These are phyloP conservation scores for Microcyclospora pomicola DNA, from an alignment of 2,329 filamentous ascomycete genomes.

Conservation along the genomic window DNA sequence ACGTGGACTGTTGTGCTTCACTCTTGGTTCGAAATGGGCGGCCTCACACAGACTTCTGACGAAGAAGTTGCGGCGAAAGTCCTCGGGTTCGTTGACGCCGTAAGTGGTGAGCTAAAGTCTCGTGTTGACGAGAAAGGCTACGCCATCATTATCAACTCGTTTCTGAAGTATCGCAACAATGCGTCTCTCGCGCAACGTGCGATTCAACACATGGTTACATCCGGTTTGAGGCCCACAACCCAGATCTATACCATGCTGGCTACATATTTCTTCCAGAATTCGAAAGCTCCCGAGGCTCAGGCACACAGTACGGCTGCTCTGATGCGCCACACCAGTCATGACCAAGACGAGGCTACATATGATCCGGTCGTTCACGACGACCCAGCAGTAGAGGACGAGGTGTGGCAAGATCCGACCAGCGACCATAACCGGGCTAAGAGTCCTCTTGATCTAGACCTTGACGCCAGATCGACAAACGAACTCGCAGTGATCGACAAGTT, in stretches of 20 bases:
- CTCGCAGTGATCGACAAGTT: too few species aligned
- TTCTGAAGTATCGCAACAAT: conserved; percentile 39
- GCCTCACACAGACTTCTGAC: conserved; percentile 27
- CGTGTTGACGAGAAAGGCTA: conserved; percentile 49
- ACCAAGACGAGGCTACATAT: not conserved
- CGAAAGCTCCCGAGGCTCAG: too few species aligned
- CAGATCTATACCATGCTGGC: conserved; percentile 65
- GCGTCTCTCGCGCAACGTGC: conserved; percentile 43
- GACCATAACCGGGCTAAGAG: too few species aligned
- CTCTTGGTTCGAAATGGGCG: conserved; percentile 38
- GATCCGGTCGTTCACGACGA: too few species aligned
- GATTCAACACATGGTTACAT: conserved; percentile 45
- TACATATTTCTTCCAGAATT: conserved; percentile 46
- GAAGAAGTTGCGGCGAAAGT: conserved; percentile 40
- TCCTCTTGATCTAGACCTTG: too few species aligned
- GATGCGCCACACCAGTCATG: not conserved
- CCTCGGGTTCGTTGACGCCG: conserved; percentile 43
- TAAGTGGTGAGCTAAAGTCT: conserved; percentile 43
- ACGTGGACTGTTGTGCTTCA: conserved; percentile 65
- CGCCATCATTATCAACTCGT: conserved; percentile 53
- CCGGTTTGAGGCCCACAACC: conserved; percentile 40
- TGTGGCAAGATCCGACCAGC: conserved; percentile 21
- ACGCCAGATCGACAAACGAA: too few species aligned
- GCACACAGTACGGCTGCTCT: not conserved
- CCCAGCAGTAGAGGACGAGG: conserved; percentile 15